phyloP scores from a whole-genome alignment of 1,284 basidiomycete genomes.

The Boletellus deceptivus region DNA sequence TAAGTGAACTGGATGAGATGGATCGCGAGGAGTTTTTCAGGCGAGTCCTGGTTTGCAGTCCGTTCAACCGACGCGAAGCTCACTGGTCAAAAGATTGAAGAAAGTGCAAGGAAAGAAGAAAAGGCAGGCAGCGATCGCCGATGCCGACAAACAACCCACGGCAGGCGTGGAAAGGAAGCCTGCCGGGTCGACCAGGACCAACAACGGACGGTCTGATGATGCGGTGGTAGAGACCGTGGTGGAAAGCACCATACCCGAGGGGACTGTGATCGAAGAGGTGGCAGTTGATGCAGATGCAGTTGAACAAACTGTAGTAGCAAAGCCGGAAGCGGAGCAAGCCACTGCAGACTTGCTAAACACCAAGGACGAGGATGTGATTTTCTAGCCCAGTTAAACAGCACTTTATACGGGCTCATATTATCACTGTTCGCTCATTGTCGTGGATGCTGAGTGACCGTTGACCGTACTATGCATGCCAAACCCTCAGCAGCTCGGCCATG shows the following conservation, averaged over 20 bases:
- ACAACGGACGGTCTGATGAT: constrained; percentile 7
- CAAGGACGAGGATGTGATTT: constrained; percentile 92
- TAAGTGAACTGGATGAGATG: constrained; percentile 96
- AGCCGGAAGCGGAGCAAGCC: constrained; percentile 30
- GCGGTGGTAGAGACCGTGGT: constrained; percentile 35
- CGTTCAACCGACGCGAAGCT: background rate
- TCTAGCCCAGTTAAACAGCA: constrained; percentile 42
- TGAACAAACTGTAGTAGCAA: constrained; percentile 9
- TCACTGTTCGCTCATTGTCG: constrained; percentile 1
- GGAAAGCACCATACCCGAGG: constrained; percentile 9
- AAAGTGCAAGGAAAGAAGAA: constrained; percentile 99
- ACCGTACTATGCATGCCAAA: constrained; percentile 10
- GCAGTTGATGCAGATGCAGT: constrained; percentile 8
- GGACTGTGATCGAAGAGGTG: constrained; percentile 19
- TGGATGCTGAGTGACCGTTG: background rate
- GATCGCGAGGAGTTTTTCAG: constrained; percentile 98
- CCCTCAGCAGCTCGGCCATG: constrained; percentile 33
- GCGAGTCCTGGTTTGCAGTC: constrained; percentile 35
- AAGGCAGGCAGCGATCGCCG: constrained; percentile 41
- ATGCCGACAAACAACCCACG: constrained; percentile 23
- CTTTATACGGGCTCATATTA: constrained; percentile 14
- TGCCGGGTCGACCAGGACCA: constrained; percentile 20
- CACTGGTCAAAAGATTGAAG: constrained; percentile 62
- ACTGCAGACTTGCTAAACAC: constrained; percentile 68
- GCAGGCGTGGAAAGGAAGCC: constrained; percentile 30